Evolutionary conservation across 129 eudicot species (phyloP), one percentile per base, ranked within the genome.

Genomic region (Pulicaria dysenterica): DNA sequence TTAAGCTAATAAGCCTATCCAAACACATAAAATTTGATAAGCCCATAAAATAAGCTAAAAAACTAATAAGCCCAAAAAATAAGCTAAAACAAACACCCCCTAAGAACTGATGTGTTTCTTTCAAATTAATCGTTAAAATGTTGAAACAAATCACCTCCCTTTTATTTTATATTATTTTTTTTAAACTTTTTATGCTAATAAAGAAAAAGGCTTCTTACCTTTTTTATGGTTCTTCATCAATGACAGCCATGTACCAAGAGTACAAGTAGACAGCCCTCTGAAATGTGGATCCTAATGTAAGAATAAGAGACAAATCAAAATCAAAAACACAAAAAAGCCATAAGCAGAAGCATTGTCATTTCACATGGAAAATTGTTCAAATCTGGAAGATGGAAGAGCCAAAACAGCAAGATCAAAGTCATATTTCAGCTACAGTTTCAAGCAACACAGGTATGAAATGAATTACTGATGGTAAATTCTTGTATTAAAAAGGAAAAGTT

Each of bases 401-500:
- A 91, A 84, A 91, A 90, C 83, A 81, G 74, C 71, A 85, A 88
- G 86, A 81, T 93, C 95, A 93, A 95, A 80, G 96, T 82, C 13
- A 85, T 95, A 51, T 95, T 91, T 79, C 83, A 73, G 55, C 67
- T 95, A 83, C 96, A 91, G 69, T 95, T 95, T 79, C 96, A 95
- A 48, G 99, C 91, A 77, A 91, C 99, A 42, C 96, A 88, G 96
- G 99, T 91, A 79, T 51, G 24, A 70, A 41, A 14, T 53, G 3
- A 4, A 47, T 6, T 61, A 2, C 14, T 59, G 17, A 36, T 59
- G 11, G 36, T n/a, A 0, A 37, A 11, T 11, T 1, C 0, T 34
- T 7, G 24, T 19, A 24, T 8, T 3, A 24, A n/a, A n/a, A 56
- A 56, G 1, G 31, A 1, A 24, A 24, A 24, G 31, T 24, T 24